Base-by-base conservation (phyloP, 352 stramenopile genomes). In the Globisporangium recalcitrans region DNA sequence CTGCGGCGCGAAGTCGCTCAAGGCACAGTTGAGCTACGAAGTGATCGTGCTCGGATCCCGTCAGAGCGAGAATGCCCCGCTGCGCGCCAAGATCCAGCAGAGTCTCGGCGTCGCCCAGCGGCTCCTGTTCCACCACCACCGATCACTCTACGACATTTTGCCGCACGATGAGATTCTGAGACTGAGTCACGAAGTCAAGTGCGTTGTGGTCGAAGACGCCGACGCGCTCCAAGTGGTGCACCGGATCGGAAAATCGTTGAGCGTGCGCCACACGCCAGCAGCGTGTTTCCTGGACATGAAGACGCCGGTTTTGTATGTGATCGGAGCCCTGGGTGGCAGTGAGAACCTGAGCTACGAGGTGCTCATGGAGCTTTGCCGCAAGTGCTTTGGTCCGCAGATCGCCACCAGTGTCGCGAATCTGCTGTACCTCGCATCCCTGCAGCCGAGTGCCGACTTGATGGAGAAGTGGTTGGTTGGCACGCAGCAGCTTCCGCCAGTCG, bases 401-500 rank as follows among this genome's bases (percentile, higher is more conserved):
- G 80, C 79, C 3, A 67, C 79, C 10, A 82, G 62, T 31, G 67
- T 90, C 5, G 77, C 82, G 11, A 93, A 93, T 54, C 58, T 93
- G 26, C 46, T 90, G 52, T 93, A 90, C 58, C 73, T 93, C 34
- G 78, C 82, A 34, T 85, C 80, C 42, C 65, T 93, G 58, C 84
- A 93, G 55, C 64, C 65, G 5, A 73, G 36, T 16, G 29, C 31
- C 0, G 29, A 65, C 1, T 42, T 62, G 26, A 58, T 75, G 52
- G 82, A 91, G 55, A 60, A 68, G 24, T 93, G 82, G 82, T 64
- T 93, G n/a, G 62, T 67, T n/a, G 60, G 74, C 31, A 90, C 78
- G 1, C 84, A 93, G 62, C 68, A 71, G 6, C 63, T 91, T 19
- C 69, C 72, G n/a, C 67, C 72, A n/a, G 27, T 88, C 51, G 68